Conservation (phyloP, 1,284 basidiomycete species). For the Melampsora larici-populina region DNA sequence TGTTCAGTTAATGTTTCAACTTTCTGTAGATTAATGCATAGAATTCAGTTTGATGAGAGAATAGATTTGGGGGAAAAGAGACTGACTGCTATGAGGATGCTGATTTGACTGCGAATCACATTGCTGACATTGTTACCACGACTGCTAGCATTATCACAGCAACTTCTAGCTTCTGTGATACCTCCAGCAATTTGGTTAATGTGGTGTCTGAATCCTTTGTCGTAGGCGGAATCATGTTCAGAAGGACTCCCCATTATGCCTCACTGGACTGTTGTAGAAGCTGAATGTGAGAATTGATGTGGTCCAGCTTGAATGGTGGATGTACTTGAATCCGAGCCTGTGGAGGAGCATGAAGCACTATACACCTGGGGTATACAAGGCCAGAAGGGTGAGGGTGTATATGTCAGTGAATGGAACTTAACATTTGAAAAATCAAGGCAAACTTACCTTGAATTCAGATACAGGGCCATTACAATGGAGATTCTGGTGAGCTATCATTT, state of each 20-base stretch:
- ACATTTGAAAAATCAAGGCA: too few species aligned
- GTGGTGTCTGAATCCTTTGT: constrained; percentile 13
- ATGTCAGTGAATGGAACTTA: too few species aligned
- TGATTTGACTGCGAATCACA: too few species aligned
- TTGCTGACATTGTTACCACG: too few species aligned
- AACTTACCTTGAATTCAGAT: constrained; percentile 33
- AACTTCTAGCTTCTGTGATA: too few species aligned
- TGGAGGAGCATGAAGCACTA: background rate
- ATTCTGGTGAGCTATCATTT: background rate
- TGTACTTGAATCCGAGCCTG: background rate
- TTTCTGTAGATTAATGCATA: too few species aligned
- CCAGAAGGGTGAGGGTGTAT: background rate
- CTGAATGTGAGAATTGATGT: background rate
- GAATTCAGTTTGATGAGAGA: too few species aligned
- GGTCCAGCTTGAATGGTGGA: background rate
- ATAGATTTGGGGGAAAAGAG: too few species aligned
- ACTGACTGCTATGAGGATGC: too few species aligned
- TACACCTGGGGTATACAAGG: background rate
- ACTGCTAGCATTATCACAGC: too few species aligned
- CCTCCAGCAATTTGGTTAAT: too few species aligned
- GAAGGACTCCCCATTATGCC: constrained; percentile 19
- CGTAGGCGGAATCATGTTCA: constrained; percentile 38
- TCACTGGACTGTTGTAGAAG: background rate
- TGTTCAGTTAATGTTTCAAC: too few species aligned
- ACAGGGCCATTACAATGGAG: background rate